These are phyloP conservation scores for Mucor circinelloides DNA, from an alignment of 371 early-diverging fungal genomes.

Conservation along the genomic window DNA sequence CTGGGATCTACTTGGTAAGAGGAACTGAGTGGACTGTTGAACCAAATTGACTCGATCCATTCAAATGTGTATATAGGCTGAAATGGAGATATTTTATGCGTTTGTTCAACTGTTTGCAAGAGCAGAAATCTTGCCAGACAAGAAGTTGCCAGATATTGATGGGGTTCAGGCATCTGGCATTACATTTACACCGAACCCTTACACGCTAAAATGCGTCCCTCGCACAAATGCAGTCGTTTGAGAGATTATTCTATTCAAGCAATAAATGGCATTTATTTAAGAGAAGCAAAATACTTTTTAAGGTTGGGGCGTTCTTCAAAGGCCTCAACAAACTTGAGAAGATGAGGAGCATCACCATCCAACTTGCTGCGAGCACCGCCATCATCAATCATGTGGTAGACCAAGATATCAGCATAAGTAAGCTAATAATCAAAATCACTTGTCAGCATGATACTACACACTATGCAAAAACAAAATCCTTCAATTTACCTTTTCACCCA, in stretches of 20 bases:
- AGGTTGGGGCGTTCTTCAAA: constrained; percentile 28
- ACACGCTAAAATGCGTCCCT: neutral
- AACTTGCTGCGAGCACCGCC: constrained; percentile 2
- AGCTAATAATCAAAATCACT: neutral
- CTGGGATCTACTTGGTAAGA: constrained; percentile 9
- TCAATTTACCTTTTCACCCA: constrained; percentile 22
- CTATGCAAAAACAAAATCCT: neutral
- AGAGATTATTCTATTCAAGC: neutral
- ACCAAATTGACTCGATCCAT: too few species aligned
- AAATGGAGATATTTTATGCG: too few species aligned
- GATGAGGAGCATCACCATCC: constrained; percentile 14
- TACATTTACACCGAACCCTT: too few species aligned
- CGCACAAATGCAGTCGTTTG: constrained; percentile 14
- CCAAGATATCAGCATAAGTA: constrained; percentile 29
- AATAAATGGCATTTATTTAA: neutral
- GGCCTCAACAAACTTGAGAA: constrained; percentile 23
- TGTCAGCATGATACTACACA: neutral
- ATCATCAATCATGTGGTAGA: constrained; percentile 29
- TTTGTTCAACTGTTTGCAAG: too few species aligned
- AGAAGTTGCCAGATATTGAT: too few species aligned
- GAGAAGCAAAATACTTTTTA: constrained; percentile 10
- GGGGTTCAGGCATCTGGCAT: too few species aligned
- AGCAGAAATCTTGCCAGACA: too few species aligned
- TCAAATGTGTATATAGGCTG: too few species aligned
- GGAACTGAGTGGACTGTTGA: too few species aligned